phyloP scores from a whole-genome alignment of 805 yeast genomes.

The Hanseniaspora jakobsenii region DNA sequence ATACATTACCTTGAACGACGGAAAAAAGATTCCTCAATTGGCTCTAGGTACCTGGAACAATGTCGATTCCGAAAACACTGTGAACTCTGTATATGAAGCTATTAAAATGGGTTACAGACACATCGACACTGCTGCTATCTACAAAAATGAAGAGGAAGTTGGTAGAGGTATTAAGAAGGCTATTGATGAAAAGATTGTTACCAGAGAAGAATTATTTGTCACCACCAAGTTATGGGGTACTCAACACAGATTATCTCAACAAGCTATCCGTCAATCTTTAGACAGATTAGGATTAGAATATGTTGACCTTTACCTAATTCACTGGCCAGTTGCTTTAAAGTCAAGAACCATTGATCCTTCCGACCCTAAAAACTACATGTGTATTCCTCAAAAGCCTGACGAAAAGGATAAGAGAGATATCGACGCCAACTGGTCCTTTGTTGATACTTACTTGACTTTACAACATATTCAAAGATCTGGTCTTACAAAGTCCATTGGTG shows the following conservation, averaged over 20 bases:
- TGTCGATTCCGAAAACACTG: constrained; percentile 41
- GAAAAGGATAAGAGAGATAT: constrained; percentile 29
- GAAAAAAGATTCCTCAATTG: constrained; percentile 49
- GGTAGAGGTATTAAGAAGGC: constrained; percentile 36
- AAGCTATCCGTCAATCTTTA: constrained; percentile 53
- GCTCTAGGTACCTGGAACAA: constrained; percentile 71
- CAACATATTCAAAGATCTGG: constrained; percentile 46
- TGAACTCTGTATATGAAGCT: constrained; percentile 48
- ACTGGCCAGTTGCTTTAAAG: constrained; percentile 80
- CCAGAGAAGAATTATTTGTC: constrained; percentile 50
- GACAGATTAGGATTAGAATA: constrained; percentile 64
- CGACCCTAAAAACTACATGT: constrained; percentile 20
- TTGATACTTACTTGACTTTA: constrained; percentile 52
- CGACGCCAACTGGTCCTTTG: constrained; percentile 32
- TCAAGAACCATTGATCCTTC: constrained; percentile 32
- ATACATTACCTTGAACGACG: constrained; percentile 43
- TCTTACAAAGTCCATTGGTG: constrained; percentile 54
- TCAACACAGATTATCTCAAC: constrained; percentile 59
- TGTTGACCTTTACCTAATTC: constrained; percentile 74
- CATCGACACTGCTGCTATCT: constrained; percentile 64
- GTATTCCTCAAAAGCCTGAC: constrained; percentile 30
- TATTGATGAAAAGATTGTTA: constrained; percentile 14
- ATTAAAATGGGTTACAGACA: constrained; percentile 57
- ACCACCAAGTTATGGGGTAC: constrained; percentile 88
- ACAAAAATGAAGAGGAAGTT: constrained; percentile 54